phyloP scores from a whole-genome alignment of 805 yeast genomes.

The Teunomyces tritomae region DNA sequence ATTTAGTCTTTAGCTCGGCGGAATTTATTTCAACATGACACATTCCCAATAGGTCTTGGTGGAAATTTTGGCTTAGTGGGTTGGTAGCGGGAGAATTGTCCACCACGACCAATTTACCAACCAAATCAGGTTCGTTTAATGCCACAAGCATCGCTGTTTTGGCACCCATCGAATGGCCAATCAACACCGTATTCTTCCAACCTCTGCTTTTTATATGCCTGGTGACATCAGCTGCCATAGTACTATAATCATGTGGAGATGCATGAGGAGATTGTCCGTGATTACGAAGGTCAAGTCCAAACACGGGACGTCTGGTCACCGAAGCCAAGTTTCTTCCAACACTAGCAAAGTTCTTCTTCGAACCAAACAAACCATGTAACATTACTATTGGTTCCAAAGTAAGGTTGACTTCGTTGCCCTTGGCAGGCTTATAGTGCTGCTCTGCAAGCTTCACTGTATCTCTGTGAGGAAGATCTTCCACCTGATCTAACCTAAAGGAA shows the following conservation, averaged over 20 bases:
- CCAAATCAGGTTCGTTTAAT: constrained; percentile 37
- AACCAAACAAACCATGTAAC: constrained; percentile 58
- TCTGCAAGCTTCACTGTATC: constrained; percentile 4
- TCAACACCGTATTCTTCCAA: constrained; percentile 16
- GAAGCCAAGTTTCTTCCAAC: constrained; percentile 35
- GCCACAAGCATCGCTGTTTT: constrained; percentile 50
- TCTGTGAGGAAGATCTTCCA: not conserved
- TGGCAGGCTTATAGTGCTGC: constrained; percentile 8
- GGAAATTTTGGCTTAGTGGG: constrained; percentile 33
- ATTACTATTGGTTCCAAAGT: constrained; percentile 36
- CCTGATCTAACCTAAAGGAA: not conserved
- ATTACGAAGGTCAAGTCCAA: constrained; percentile 51
- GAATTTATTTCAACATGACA: constrained; percentile 30
- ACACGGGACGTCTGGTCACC: constrained; percentile 30
- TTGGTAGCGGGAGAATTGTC: constrained; percentile 47
- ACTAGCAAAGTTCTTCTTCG: constrained; percentile 41
- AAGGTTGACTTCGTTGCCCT: not conserved
- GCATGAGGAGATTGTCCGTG: constrained; percentile 52
- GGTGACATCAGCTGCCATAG: constrained; percentile 44
- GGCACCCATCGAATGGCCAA: constrained; percentile 65
- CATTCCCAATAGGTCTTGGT: constrained; percentile 38
- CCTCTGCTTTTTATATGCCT: constrained; percentile 25
- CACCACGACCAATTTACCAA: constrained; percentile 44
- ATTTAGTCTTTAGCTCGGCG: constrained; percentile 6
- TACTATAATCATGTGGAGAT: constrained; percentile 42